Evolutionary conservation across 2,329 filamentous ascomycete genomes (phyloP).

Genomic region (Pezicula rhizophila): DNA sequence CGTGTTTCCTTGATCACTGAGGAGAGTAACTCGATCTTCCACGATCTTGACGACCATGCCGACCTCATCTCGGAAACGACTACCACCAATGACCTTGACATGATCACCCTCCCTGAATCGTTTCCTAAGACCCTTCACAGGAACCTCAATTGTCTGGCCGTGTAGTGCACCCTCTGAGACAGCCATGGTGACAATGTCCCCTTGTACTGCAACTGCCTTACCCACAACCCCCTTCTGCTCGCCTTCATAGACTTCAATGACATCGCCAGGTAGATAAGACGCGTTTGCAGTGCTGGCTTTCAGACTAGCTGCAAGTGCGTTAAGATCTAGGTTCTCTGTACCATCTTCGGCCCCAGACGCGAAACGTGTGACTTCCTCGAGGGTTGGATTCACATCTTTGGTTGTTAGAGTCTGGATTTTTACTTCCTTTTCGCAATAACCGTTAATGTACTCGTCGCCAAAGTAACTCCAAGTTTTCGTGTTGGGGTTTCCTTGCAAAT

Average conservation of each 20-base stretch:
- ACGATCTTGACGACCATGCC: slow-evolving; percentile 94
- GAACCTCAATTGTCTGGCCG: slow-evolving; percentile 86
- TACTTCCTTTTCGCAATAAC: slow-evolving; percentile 89
- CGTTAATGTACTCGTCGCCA: slow-evolving; percentile 84
- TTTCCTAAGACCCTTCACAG: slow-evolving; percentile 86
- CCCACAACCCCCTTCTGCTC: slow-evolving; percentile 91
- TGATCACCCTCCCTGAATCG: slow-evolving; percentile 91
- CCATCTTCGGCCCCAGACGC: slow-evolving; percentile 84
- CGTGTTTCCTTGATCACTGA: slow-evolving; percentile 86
- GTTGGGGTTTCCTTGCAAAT: slow-evolving; percentile 39
- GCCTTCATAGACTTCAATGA: slow-evolving; percentile 93
- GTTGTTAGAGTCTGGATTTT: slow-evolving; percentile 81
- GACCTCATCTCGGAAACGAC: slow-evolving; percentile 88
- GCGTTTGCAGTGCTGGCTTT: slow-evolving; percentile 78
- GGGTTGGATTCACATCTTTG: slow-evolving; percentile 83
- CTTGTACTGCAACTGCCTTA: slow-evolving; percentile 77
- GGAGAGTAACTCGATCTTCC: slow-evolving; percentile 84
- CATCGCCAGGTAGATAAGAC: slow-evolving; percentile 84
- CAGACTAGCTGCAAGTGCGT: slow-evolving; percentile 81
- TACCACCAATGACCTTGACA: slow-evolving; percentile 96
- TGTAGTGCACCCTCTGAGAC: slow-evolving; percentile 77
- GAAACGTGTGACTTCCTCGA: slow-evolving; percentile 96
- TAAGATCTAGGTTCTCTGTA: slow-evolving; percentile 86
- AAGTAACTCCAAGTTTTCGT: slow-evolving; percentile 76
- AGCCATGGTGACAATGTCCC: slow-evolving; percentile 84